Evolutionary conservation across 2,329 filamentous ascomycete species (phyloP), one percentile per base, ranked within the genome.

Genomic region (Cladosporium sp.): DNA sequence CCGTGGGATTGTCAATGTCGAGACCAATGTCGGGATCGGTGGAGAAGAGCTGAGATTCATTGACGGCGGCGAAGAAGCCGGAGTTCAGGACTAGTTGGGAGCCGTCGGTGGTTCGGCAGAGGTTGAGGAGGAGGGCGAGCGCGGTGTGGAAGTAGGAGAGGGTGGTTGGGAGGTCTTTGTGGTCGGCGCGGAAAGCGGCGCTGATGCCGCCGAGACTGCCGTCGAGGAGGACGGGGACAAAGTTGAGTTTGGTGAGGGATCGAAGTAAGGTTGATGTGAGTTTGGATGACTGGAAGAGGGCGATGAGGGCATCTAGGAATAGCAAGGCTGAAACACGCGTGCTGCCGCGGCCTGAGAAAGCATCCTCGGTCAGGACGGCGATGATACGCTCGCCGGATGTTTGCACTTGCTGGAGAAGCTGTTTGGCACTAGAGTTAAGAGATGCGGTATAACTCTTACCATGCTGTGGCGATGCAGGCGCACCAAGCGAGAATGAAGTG

Each of bases 11-110:
- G 49, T 83, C 78, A 49, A 84, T 79, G 58, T 88, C 82, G 51
- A 91, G 82, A 53, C 94, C 90, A 49, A 98, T 82, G 67, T 98
- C 93, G 0, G 93, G 93, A 66, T 98, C 93, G 11, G 87, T 86
- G 7, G 83, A 77, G 67, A 97, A 98, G 18, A 97, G 78, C n/a
- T 83, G 82, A 1, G 90, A 95, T 50, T 85, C 80, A 55, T 86
- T 85, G 22, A 97, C 74, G 0, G 88, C 79, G 38, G 84, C 80
- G 72, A 98, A 92, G 4, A 98, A 78, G 54, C 92, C 92, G 7
- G 88, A 87, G 61, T 94, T 90, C 36, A 97, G 77, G n/a, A 96
- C 82, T 55, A 88, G 83, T 51, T 85, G 85, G 40, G 93, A 91
- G 22, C 93, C 94, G n/a, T 79, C 73, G 1, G 86, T 92, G 66